A percentile compares a stretch with the other conserved stretches of the same genome.
phyloP scores from a whole-genome alignment of 768 basidiomycete species.

The Leccinum ochraceum region DNA sequence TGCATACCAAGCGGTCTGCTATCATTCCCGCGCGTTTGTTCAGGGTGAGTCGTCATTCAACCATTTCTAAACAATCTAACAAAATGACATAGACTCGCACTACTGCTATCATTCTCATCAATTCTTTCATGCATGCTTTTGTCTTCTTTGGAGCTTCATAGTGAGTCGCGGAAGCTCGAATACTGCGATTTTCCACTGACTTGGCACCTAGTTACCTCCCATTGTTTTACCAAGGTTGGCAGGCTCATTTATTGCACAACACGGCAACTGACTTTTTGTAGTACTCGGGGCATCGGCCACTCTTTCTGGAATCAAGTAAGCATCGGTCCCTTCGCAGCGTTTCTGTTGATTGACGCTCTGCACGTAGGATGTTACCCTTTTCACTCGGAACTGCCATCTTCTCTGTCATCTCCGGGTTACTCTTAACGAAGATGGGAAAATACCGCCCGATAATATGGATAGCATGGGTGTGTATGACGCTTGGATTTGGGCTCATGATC shows the following conservation, averaged over 20 bases:
- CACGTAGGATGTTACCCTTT: conserved; percentile 67
- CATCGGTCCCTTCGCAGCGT: not conserved
- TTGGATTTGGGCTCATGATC: conserved; percentile 78
- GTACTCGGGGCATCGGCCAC: conserved; percentile 76
- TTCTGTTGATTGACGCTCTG: not conserved
- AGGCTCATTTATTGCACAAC: not conserved
- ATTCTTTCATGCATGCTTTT: conserved; percentile 62
- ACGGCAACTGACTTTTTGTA: conserved; percentile 15
- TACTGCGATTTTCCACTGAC: not conserved
- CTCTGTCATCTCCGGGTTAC: conserved; percentile 57
- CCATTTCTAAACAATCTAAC: not conserved
- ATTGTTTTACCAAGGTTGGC: conserved; percentile 62
- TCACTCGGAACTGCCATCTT: conserved; percentile 59
- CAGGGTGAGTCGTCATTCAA: conserved; percentile 42
- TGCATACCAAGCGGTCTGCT: conserved; percentile 60
- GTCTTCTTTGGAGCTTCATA: conserved; percentile 54
- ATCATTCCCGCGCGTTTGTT: conserved; percentile 78
- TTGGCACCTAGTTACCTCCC: conserved; percentile 53
- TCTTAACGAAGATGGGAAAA: conserved; percentile 55
- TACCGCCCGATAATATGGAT: conserved; percentile 68
- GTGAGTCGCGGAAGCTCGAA: conserved; percentile 15
- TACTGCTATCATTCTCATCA: conserved; percentile 58
- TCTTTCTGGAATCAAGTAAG: conserved; percentile 63
- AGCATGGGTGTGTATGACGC: conserved; percentile 52
- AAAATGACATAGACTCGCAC: conserved; percentile 61